A percentile compares a stretch with the other conserved stretches of the same genome.
Evolutionary conservation across 331 rosid genomes (phyloP).

Genomic region (Phaseolus coccineus): DNA sequence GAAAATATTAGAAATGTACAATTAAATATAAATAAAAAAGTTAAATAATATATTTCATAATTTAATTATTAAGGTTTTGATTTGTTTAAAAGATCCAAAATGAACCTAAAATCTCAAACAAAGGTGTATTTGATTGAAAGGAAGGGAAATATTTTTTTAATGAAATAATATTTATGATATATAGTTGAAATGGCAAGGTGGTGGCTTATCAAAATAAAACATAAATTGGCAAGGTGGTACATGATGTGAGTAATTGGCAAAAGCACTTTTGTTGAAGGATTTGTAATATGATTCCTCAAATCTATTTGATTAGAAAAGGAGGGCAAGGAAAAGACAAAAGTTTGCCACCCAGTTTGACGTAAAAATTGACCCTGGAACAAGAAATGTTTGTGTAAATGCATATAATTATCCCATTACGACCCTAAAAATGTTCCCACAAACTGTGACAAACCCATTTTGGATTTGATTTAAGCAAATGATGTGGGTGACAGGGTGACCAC

Average conservation of each 20-base stretch:
- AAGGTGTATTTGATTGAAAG: too few species aligned
- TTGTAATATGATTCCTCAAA: background rate
- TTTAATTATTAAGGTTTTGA: too few species aligned
- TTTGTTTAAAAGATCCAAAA: too few species aligned
- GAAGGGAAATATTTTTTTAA: background rate
- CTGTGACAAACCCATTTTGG: constrained; percentile 52
- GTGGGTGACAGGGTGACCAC: constrained; percentile 72
- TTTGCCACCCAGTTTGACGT: constrained; percentile 42
- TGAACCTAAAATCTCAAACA: too few species aligned
- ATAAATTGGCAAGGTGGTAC: background rate
- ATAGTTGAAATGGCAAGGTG: constrained; percentile 4
- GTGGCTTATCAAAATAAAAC: background rate
- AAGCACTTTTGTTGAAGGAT: background rate
- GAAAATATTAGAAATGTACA: too few species aligned
- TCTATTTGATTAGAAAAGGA: constrained; percentile 24
- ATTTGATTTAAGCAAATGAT: constrained; percentile 61
- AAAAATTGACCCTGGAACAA: constrained; percentile 38
- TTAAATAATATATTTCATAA: too few species aligned
- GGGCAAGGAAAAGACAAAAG: constrained; percentile 43
- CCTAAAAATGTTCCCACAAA: constrained; percentile 54
- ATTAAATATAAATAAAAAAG: too few species aligned
- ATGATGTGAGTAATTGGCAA: constrained; percentile 12
- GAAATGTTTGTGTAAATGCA: constrained; percentile 45
- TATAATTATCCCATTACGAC: constrained; percentile 51
- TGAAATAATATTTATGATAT: background rate